Conservation (phyloP, 345 rosid species). For the Lenwebbia sp. region DNA sequence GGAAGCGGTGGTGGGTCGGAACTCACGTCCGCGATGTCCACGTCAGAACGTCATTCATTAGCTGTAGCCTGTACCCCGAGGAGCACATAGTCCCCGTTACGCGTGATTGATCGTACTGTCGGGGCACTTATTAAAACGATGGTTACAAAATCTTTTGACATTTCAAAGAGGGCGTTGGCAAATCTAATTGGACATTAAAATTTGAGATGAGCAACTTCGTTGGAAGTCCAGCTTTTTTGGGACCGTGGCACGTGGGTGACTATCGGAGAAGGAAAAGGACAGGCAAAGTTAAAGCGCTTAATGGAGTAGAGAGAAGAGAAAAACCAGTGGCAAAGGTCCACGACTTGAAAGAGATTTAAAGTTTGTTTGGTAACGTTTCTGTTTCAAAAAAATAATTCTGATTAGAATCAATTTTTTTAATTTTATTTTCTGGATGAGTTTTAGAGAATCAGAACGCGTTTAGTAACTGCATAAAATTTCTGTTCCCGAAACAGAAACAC, state of each 20-base stretch:
- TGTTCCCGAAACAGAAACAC: no score
- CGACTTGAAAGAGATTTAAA: not conserved
- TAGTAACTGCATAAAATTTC: no score
- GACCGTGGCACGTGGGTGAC: not conserved
- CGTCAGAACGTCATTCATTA: not conserved
- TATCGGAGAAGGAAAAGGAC: no score
- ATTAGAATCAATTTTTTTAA: no score
- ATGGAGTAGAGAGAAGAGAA: not conserved
- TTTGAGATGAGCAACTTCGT: not conserved
- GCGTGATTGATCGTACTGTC: rapidly evolving
- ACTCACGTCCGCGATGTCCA: not conserved
- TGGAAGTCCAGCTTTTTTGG: not conserved
- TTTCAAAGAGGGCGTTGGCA: not conserved
- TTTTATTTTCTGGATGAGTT: no score
- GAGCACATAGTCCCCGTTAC: no score
- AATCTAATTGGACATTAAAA: not conserved
- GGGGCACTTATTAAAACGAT: not conserved
- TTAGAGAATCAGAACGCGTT: no score
- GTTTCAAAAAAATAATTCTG: no score
- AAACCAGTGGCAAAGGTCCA: not conserved
- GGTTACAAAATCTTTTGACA: not conserved
- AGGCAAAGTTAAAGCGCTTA: no score
- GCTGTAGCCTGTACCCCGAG: no score
- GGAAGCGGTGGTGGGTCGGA: no score
- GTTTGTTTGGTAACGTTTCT: no score